A percentile compares a stretch with the other conserved stretches of the same genome.
These are phyloP conservation scores for Paraglomus occultum DNA, from an alignment of 192 early-diverging fungal species.

Conservation along the genomic window DNA sequence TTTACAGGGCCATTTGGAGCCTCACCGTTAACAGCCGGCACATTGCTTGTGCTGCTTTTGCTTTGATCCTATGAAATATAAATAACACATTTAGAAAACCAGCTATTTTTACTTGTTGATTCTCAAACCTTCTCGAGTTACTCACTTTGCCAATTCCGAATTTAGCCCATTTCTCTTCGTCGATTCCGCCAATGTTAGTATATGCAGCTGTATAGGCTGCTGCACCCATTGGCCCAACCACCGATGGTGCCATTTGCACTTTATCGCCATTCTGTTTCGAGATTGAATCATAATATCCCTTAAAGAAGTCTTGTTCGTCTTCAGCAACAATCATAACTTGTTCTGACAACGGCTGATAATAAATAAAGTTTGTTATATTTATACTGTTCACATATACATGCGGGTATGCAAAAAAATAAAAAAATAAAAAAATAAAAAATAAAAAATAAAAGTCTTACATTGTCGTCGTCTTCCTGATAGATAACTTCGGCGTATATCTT, in stretches of 20 bases:
- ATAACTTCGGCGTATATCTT: slow-evolving; percentile 62
- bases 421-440: neutral
- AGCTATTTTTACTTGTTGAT: slow-evolving; percentile 31
- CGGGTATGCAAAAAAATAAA: neutral
- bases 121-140: slow-evolving; percentile 30
- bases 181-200: slow-evolving; percentile 3
- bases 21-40: neutral
- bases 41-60: neutral
- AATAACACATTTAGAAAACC: neutral
- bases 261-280: slow-evolving; percentile 49
- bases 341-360: slow-evolving; percentile 53
- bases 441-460: slow-evolving; percentile 8
- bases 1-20: slow-evolving; percentile 31
- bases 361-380: neutral
- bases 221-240: slow-evolving; percentile 51
- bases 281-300: slow-evolving; percentile 71
- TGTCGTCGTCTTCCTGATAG: slow-evolving; percentile 7
- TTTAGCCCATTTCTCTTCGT: neutral
- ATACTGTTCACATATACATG: neutral
- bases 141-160: slow-evolving; percentile 7
- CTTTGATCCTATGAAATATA: neutral
- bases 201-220: slow-evolving; percentile 34
- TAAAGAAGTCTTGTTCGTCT: slow-evolving; percentile 87
- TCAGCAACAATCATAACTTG: slow-evolving; percentile 72
- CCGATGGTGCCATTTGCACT: slow-evolving; percentile 39